These are phyloP conservation scores for Penicillium thymicola DNA, from an alignment of 2,329 filamentous ascomycete species.

Conservation along the genomic window DNA sequence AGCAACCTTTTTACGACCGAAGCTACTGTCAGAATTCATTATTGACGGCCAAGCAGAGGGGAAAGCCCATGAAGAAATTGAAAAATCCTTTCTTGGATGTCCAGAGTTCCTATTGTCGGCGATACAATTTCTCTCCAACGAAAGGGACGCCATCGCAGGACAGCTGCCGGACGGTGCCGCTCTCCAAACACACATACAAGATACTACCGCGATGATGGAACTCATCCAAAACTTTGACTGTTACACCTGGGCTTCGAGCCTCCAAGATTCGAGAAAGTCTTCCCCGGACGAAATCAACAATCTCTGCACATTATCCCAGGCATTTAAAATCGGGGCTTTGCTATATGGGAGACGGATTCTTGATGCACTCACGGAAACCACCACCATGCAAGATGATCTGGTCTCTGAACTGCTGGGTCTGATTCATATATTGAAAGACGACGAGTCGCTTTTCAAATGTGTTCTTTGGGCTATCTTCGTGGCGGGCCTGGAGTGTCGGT, in stretches of 20 bases:
- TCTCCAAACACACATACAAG: conserved; percentile 6
- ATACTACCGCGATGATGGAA: conserved; percentile 18
- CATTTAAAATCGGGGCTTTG: conserved; percentile 30
- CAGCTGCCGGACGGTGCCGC: not conserved
- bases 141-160: conserved; percentile 24
- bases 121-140: conserved; percentile 27
- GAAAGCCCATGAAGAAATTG: conserved; percentile 26
- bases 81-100: conserved; percentile 37
- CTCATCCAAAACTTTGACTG: conserved; percentile 26
- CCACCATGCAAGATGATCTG: conserved; percentile 17
- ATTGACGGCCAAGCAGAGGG: conserved; percentile 12
- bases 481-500: conserved; percentile 31
- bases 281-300: conserved; percentile 14
- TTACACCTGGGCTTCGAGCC: conserved; percentile 24
- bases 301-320: conserved; percentile 27
- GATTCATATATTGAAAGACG: conserved; percentile 24
- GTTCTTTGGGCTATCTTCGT: conserved; percentile 37
- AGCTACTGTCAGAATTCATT: conserved; percentile 25
- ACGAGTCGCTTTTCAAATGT: conserved; percentile 31
- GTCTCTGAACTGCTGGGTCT: conserved; percentile 25
- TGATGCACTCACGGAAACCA: conserved; percentile 19
- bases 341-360: conserved; percentile 34
- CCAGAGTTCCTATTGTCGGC: conserved; percentile 32
- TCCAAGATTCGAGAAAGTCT: conserved; percentile 16
- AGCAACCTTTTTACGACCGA: conserved; percentile 32